These are phyloP conservation scores for Hypoxylon sp. DNA, from an alignment of 2,329 filamentous ascomycete genomes.

Conservation along the genomic window DNA sequence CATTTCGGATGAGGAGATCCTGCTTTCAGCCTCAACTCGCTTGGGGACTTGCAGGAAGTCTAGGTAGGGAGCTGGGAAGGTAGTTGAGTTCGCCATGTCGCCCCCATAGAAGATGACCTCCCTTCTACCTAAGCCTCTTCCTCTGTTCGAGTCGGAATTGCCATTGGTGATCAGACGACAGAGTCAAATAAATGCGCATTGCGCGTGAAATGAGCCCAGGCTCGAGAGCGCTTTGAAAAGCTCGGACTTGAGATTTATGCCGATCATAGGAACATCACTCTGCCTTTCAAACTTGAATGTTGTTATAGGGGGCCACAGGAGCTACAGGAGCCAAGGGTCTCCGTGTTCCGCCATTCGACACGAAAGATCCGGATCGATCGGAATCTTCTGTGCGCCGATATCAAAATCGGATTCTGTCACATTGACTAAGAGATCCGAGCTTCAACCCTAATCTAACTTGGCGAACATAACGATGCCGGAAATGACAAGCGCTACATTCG, in stretches of 20 bases:
- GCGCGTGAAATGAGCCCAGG: conserved; percentile 21
- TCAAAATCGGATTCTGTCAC: conserved; percentile 40
- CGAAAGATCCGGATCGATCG: conserved; percentile 46
- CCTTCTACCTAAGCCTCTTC: conserved; percentile 5
- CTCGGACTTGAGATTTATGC: conserved; percentile 29
- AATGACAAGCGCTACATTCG: conserved; percentile 16
- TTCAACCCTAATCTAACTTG: conserved; percentile 34
- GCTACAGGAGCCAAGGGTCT: conserved; percentile 27
- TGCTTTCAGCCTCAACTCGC: conserved; percentile 45
- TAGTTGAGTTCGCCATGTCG: conserved; percentile 5
- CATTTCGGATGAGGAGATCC: conserved; percentile 37
- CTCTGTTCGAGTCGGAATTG: conserved; percentile 5
- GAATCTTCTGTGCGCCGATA: conserved; percentile 38
- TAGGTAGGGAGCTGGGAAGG: conserved; percentile 6
- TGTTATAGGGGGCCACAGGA: conserved; percentile 21
- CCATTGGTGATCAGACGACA: conserved; percentile 14
- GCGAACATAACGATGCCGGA: conserved; percentile 25
- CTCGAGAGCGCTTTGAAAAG: conserved; percentile 11
- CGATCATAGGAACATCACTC: conserved; percentile 43
- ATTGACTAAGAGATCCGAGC: conserved; percentile 35
- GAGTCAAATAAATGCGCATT: conserved; percentile 15
- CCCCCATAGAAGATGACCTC: conserved; percentile 7
- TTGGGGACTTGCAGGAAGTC: conserved; percentile 33
- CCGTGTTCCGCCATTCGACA: conserved; percentile 33
- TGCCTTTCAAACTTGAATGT: conserved; percentile 26